phyloP scores from a whole-genome alignment of 1,139 yeast genomes.

The Hansenula lynferdii region DNA sequence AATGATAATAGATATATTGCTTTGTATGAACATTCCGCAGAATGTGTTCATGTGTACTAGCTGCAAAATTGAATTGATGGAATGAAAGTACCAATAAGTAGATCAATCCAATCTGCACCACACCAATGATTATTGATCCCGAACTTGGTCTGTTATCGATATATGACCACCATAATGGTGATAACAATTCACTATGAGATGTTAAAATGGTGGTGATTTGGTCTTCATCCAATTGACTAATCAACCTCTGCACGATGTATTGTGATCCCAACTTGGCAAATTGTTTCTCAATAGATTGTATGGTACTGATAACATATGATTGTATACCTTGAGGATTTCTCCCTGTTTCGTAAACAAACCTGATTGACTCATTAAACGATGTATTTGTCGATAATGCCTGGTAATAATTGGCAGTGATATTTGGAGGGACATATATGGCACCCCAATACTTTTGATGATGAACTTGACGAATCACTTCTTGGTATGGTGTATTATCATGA shows the following conservation, averaged over 20 bases:
- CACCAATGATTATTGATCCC: conserved; percentile 46
- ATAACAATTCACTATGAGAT: conserved; percentile 45
- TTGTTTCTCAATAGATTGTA: conserved; percentile 24
- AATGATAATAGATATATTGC: conserved; percentile 36
- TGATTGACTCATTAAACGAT: conserved; percentile 21
- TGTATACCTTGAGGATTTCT: conserved; percentile 37
- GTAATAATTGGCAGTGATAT: conserved; percentile 31
- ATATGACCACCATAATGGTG: conserved; percentile 22
- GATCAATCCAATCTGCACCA: conserved; percentile 61
- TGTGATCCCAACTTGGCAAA: conserved; percentile 5
- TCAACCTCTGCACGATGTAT: conserved; percentile 8
- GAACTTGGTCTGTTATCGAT: conserved; percentile 40
- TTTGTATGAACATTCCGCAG: conserved; percentile 33
- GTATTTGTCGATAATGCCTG: conserved; percentile 27
- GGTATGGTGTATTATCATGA: conserved; percentile 7
- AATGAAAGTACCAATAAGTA: conserved; percentile 58
- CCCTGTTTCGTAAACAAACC: conserved; percentile 39
- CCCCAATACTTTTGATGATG: conserved; percentile 47
- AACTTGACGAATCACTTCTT: conserved; percentile 25
- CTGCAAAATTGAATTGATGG: conserved; percentile 46
- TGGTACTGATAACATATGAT: conserved; percentile 31
- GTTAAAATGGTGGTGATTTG: conserved; percentile 57
- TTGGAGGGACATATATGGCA: conserved; percentile 35
- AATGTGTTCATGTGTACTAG: conserved; percentile 37
- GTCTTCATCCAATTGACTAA: conserved; percentile 29